phyloP scores from a whole-genome alignment of 495 filamentous ascomycete species.

The Penicillium crystallinum region DNA sequence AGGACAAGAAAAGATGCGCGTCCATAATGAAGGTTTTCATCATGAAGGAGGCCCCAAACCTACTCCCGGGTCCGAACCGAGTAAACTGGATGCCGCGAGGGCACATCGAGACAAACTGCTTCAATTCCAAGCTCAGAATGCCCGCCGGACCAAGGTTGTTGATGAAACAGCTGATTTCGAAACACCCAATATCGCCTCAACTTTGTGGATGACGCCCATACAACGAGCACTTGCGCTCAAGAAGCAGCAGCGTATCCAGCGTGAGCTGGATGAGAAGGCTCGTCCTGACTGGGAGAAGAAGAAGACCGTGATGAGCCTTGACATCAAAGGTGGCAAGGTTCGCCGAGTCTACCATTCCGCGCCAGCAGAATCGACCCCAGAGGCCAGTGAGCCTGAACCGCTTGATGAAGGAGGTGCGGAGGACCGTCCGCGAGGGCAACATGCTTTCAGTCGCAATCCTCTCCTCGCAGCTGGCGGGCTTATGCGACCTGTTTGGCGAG shows the following conservation, averaged over 20 bases:
- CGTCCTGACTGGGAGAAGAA: constrained; percentile 93
- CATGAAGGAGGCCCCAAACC: constrained; percentile 36
- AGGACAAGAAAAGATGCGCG: constrained; percentile 75
- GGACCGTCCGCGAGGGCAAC: constrained; percentile 29
- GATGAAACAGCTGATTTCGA: constrained; percentile 96
- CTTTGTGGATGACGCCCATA: constrained; percentile 81
- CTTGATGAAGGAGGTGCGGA: constrained; percentile 31
- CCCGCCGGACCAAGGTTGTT: constrained; percentile 76
- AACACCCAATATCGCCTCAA: constrained; percentile 58
- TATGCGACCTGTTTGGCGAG: constrained; percentile 72
- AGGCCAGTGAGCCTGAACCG: constrained; percentile 33
- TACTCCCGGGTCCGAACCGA: constrained; percentile 44
- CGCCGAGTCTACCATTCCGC: constrained; percentile 63
- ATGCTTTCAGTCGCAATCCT: constrained; percentile 79
- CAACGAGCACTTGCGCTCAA: constrained; percentile 86
- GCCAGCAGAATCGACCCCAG: constrained; percentile 21
- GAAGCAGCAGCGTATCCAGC: constrained; percentile 78
- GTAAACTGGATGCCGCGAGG: constrained; percentile 41
- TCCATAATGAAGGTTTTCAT: constrained; percentile 70
- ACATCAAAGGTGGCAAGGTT: constrained; percentile 71
- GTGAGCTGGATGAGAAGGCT: constrained; percentile 87
- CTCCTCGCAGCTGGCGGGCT: constrained; percentile 63
- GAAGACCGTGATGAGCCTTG: constrained; percentile 78
- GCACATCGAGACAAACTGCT: constrained; percentile 82
- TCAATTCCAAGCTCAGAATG: constrained; percentile 81